phyloP scores from a whole-genome alignment of 805 yeast species.

The Cyberlindnera euphorbiae region DNA sequence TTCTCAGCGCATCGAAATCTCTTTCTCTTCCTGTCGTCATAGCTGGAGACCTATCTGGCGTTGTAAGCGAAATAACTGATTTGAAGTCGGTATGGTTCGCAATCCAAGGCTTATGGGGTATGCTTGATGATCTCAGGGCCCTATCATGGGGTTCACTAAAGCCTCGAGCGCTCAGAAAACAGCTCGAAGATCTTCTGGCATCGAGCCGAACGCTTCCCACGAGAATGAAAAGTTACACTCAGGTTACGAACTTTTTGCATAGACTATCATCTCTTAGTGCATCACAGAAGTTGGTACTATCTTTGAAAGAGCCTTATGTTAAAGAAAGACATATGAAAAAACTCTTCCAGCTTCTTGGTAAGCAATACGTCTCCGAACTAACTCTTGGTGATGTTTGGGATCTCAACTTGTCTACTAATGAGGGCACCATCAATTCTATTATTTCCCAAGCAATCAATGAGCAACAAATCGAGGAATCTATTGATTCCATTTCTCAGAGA shows the following conservation, averaged over 20 bases:
- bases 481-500: slow-evolving; percentile 42
- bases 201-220: slow-evolving; percentile 49
- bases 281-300: slow-evolving; percentile 30
- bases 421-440: slow-evolving; percentile 40
- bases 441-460: slow-evolving; percentile 71
- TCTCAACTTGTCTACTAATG: slow-evolving; percentile 44
- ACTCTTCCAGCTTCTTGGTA: slow-evolving; percentile 35
- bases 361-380: slow-evolving; percentile 2
- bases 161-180: slow-evolving; percentile 39
- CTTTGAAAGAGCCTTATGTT: slow-evolving; percentile 52
- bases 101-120: slow-evolving; percentile 45
- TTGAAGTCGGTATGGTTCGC: slow-evolving; percentile 61
- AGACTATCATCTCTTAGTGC: slow-evolving; percentile 31
- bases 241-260: slow-evolving; percentile 55
- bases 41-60: slow-evolving; percentile 26
- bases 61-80: slow-evolving; percentile 48
- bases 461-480: slow-evolving; percentile 52
- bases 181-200: slow-evolving; percentile 46
- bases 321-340: slow-evolving; percentile 64
- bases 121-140: slow-evolving; percentile 38
- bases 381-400: slow-evolving; percentile 49
- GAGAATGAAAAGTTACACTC: slow-evolving; percentile 59
- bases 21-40: slow-evolving; percentile 31
- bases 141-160: slow-evolving; percentile 46
- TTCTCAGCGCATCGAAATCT: slow-evolving; percentile 29